These are phyloP conservation scores for Ophiostoma sp. DNA, from an alignment of 2,329 filamentous ascomycete genomes.

Conservation along the genomic window DNA sequence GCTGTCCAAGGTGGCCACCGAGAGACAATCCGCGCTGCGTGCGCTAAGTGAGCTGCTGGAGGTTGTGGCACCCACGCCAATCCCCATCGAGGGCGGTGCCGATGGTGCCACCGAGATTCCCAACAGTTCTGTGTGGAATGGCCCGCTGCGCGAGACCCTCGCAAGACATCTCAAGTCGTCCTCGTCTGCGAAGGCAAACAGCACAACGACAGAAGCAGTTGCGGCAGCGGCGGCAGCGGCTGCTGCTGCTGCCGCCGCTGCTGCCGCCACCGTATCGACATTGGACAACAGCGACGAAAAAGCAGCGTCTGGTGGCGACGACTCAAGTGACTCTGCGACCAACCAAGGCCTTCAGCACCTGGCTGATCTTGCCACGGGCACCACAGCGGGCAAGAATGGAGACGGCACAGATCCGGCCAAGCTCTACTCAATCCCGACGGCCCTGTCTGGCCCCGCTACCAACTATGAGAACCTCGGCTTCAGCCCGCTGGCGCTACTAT, in stretches of 20 bases:
- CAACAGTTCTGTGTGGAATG: slow-evolving; percentile 46
- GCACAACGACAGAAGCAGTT: slow-evolving; percentile 22
- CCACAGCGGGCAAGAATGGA: slow-evolving; percentile 19
- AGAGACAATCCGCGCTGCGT: slow-evolving; percentile 50
- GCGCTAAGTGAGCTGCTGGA: slow-evolving; percentile 54
- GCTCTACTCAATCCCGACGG: slow-evolving; percentile 18
- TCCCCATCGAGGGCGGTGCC: slow-evolving; percentile 16
- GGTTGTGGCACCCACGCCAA: slow-evolving; percentile 40
- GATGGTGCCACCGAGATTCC: slow-evolving; percentile 31
- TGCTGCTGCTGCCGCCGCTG: slow-evolving; percentile 31
- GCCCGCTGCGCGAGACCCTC: slow-evolving; percentile 49
- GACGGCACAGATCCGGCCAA: slow-evolving; percentile 17
- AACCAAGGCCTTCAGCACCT: slow-evolving; percentile 50
- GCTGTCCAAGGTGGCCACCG: slow-evolving; percentile 49
- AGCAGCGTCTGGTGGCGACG: slow-evolving; percentile 33
- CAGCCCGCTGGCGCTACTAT: slow-evolving; percentile 38
- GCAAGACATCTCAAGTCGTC: slow-evolving; percentile 38
- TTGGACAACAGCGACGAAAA: neutral
- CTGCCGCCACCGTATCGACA: neutral
- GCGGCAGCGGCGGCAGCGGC: slow-evolving; percentile 28
- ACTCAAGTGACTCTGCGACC: slow-evolving; percentile 28
- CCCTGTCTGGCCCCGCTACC: slow-evolving; percentile 24
- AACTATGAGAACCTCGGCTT: slow-evolving; percentile 43
- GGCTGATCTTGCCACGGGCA: slow-evolving; percentile 42
- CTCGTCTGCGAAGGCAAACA: slow-evolving; percentile 19